Evolutionary conservation across 805 yeast species (phyloP).

Genomic region (Wickerhamiella musiphila): DNA sequence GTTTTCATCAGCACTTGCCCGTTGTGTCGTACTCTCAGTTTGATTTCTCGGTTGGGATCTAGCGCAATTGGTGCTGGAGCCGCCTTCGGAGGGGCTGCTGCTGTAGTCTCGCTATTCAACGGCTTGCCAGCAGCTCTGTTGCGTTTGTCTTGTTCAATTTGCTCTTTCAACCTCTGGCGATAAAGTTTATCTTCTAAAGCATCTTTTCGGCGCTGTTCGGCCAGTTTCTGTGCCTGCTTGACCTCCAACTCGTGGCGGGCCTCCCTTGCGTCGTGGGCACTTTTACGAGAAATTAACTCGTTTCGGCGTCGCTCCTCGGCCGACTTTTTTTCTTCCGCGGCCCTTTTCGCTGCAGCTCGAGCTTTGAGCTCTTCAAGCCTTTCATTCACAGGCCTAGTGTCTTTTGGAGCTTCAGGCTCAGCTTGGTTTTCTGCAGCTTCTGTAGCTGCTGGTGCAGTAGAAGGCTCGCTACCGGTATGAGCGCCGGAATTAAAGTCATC

Average conservation of each 20-base stretch:
- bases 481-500: constrained; percentile 5
- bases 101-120: constrained; percentile 4
- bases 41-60: constrained; percentile 7
- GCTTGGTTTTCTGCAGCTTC: constrained; percentile 11
- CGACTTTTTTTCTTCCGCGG: constrained; percentile 19
- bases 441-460: not conserved
- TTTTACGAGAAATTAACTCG: constrained; percentile 18
- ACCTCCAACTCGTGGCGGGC: constrained; percentile 19
- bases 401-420: constrained; percentile 6
- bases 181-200: constrained; percentile 19
- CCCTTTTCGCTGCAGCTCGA: constrained; percentile 19
- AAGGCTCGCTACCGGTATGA: not conserved
- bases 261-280: constrained; percentile 16
- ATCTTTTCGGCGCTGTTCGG: constrained; percentile 18
- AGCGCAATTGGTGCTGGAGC: constrained; percentile 6
- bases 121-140: constrained; percentile 14
- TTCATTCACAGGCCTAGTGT: constrained; percentile 15
- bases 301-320: constrained; percentile 17
- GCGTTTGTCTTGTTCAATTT: constrained; percentile 22
- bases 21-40: constrained; percentile 15
- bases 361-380: constrained; percentile 18
- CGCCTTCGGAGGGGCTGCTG: constrained; percentile 8
- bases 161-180: constrained; percentile 18
- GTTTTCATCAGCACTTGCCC: constrained; percentile 15
- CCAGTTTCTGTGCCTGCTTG: constrained; percentile 19